Percentiles rank a stretch among this genome's conserved stretches.
Evolutionary conservation across 2,329 filamentous ascomycete species (phyloP).

Genomic region (Ascochyta lentis): DNA sequence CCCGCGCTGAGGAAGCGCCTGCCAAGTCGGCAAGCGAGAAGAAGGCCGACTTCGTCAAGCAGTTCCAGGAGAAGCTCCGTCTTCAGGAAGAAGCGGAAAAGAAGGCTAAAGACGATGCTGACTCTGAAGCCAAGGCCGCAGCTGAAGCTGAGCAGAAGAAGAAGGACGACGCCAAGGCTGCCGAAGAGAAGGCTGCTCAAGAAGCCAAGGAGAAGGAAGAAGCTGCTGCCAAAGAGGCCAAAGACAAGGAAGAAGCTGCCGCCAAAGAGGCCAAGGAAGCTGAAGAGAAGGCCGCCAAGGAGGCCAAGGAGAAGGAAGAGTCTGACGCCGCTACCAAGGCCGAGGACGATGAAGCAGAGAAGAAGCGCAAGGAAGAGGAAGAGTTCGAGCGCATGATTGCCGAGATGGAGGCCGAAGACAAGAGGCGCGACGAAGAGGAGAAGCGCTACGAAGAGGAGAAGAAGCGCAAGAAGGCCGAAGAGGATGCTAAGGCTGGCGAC

Average conservation of each 20-base stretch:
- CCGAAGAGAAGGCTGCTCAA: slow-evolving; percentile 50
- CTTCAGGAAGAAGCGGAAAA: slow-evolving; percentile 65
- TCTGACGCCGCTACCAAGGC: slow-evolving; percentile 50
- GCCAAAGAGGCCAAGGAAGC: slow-evolving; percentile 38
- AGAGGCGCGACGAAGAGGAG: slow-evolving; percentile 69
- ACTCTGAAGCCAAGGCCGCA: slow-evolving; percentile 50
- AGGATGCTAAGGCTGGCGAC: slow-evolving; percentile 60
- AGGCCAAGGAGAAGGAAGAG: slow-evolving; percentile 51
- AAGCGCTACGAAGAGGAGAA: slow-evolving; percentile 74
- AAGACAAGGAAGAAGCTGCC: slow-evolving; percentile 29
- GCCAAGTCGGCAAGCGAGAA: slow-evolving; percentile 80
- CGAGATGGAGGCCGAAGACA: slow-evolving; percentile 61
- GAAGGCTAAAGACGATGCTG: slow-evolving; percentile 55
- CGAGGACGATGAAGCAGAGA: slow-evolving; percentile 41
- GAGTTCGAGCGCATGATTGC: slow-evolving; percentile 67
- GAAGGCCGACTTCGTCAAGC: slow-evolving; percentile 66
- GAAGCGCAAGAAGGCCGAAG: slow-evolving; percentile 65
- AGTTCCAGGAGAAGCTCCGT: slow-evolving; percentile 64
- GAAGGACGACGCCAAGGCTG: slow-evolving; percentile 49
- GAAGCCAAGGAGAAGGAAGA: slow-evolving; percentile 55
- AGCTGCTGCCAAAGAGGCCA: slow-evolving; percentile 54
- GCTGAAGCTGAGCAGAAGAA: slow-evolving; percentile 62
- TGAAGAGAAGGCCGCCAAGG: slow-evolving; percentile 37
- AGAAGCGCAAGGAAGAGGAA: slow-evolving; percentile 50
- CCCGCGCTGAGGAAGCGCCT: slow-evolving; percentile 71